Evolutionary conservation across 2,329 filamentous ascomycete genomes (phyloP).

Genomic region (Sphaerulina vaccinii): DNA sequence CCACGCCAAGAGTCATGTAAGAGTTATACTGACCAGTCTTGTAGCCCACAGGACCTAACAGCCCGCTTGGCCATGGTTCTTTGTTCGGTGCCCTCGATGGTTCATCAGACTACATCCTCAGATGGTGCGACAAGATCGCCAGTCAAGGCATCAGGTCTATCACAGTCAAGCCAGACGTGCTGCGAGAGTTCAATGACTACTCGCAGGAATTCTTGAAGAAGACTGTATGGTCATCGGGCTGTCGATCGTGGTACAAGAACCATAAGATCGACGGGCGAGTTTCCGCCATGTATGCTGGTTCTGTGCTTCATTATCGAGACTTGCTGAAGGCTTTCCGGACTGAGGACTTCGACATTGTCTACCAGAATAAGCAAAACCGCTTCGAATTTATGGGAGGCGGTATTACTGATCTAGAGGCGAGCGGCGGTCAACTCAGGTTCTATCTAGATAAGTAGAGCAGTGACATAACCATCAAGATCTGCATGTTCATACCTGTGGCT

Average conservation of each 20-base stretch:
- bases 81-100: constrained; percentile 12
- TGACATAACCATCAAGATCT: too few relatives aligned
- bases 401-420: constrained; percentile 13
- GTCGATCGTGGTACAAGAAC: constrained; percentile 57
- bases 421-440: constrained; percentile 12
- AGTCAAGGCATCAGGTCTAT: constrained; percentile 37
- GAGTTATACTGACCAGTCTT: background rate
- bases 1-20: background rate
- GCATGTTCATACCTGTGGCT: too few relatives aligned
- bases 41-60: constrained; percentile 16
- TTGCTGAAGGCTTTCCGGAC: constrained; percentile 15
- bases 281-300: constrained; percentile 20
- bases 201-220: constrained; percentile 50
- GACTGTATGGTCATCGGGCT: constrained; percentile 51
- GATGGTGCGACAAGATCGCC: constrained; percentile 22
- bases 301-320: constrained; percentile 14
- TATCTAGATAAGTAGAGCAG: constrained; percentile 39
- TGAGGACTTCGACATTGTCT: constrained; percentile 16
- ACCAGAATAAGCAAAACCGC: constrained; percentile 13
- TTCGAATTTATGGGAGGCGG: constrained; percentile 19
- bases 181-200: constrained; percentile 51
- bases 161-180: constrained; percentile 45
- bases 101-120: constrained; percentile 17
- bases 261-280: constrained; percentile 41
- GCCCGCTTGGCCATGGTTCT: constrained; percentile 16